These are phyloP conservation scores for Teratosphaeria epicoccoides DNA, from an alignment of 2,329 filamentous ascomycete genomes.

Conservation along the genomic window DNA sequence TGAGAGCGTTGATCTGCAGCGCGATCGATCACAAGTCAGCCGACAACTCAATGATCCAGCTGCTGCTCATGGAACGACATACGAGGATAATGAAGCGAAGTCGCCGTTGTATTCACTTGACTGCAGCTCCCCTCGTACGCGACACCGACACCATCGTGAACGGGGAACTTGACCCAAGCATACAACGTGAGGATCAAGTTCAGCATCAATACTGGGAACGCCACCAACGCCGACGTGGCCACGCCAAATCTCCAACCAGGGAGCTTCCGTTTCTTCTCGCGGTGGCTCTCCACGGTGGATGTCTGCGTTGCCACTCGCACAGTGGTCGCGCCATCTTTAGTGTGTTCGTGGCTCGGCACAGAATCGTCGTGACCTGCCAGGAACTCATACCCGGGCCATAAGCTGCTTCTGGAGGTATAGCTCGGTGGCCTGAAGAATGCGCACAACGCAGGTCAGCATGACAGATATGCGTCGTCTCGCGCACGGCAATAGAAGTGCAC, in stretches of 20 bases:
- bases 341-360: neutral
- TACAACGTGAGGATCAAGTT: slow-evolving; percentile 10
- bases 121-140: slow-evolving; percentile 17
- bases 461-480: neutral
- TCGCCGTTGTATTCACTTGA: slow-evolving; percentile 7
- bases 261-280: slow-evolving; percentile 5
- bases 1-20: slow-evolving; percentile 39
- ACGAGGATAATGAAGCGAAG: slow-evolving; percentile 30
- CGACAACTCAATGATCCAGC: too few relatives aligned
- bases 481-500: neutral
- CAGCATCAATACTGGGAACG: slow-evolving; percentile 7
- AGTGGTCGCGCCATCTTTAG: neutral
- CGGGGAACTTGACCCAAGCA: slow-evolving; percentile 1
- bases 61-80: too few relatives aligned
- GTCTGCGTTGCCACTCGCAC: slow-evolving; percentile 1
- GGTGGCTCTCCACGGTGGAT: neutral
- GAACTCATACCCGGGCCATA: slow-evolving; percentile 1
- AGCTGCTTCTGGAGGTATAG: slow-evolving; percentile 7
- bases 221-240: slow-evolving; percentile 4
- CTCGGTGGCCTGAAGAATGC: slow-evolving; percentile 4
- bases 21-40: too few relatives aligned
- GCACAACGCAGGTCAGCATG: neutral
- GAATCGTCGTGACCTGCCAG: slow-evolving; percentile 3
- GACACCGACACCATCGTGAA: slow-evolving; percentile 9
- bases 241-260: slow-evolving; percentile 24